Evolutionary conservation across 768 basidiomycete genomes (phyloP).

Genomic region (Termitomyces heimii): DNA sequence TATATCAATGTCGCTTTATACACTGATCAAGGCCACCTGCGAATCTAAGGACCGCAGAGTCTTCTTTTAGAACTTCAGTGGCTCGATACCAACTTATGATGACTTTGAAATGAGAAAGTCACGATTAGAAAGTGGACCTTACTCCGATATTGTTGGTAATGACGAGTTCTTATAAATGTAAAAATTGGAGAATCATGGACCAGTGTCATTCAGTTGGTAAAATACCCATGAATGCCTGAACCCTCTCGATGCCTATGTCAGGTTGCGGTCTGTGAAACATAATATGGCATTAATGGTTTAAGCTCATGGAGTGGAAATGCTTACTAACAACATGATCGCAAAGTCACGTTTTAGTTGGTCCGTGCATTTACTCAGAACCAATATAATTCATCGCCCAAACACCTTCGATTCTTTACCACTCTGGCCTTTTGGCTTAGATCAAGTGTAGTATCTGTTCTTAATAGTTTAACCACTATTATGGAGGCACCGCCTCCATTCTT

Average conservation of each 20-base stretch:
- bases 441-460: slow-evolving; percentile 98
- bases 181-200: too few species aligned
- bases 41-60: neutral
- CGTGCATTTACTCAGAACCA: slow-evolving; percentile 2
- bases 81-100: neutral
- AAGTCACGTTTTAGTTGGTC: slow-evolving; percentile 3
- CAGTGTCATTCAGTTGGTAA: neutral
- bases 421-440: slow-evolving; percentile 96
- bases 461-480: slow-evolving; percentile 70
- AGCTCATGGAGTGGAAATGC: too few species aligned
- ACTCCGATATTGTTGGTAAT: neutral
- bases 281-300: too few species aligned
- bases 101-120: too few species aligned
- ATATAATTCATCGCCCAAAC: slow-evolving; percentile 1
- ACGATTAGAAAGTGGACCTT: neutral
- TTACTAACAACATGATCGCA: too few species aligned
- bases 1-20: neutral
- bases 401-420: slow-evolving; percentile 53
- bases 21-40: neutral
- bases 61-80: neutral
- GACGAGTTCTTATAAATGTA: too few species aligned
- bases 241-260: neutral
- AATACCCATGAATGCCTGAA: neutral
- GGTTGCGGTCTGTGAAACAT: neutral
- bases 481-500: slow-evolving; percentile 46